A percentile compares a stretch with the other conserved stretches of the same genome.
These are phyloP conservation scores for Aethionema arabicum DNA, from an alignment of 345 rosid species.

Conservation along the genomic window DNA sequence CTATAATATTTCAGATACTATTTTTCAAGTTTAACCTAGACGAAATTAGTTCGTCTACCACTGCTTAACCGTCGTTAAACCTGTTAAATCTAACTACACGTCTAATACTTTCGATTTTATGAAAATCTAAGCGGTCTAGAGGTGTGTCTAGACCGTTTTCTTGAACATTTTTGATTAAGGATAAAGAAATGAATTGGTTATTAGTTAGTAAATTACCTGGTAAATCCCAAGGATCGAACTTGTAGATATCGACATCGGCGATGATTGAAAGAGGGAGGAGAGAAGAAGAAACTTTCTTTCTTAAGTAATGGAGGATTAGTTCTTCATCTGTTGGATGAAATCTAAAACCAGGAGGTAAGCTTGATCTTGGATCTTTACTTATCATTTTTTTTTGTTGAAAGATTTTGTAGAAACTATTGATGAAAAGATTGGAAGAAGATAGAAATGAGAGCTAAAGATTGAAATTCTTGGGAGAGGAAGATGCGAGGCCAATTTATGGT, in stretches of 20 bases:
- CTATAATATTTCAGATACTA: no score
- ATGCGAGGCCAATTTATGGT: conserved; percentile 58
- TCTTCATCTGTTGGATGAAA: conserved; percentile 99
- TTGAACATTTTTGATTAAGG: neutral
- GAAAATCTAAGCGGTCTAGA: no score
- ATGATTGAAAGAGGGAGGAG: conserved; percentile 80
- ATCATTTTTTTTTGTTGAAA: conserved; percentile 24
- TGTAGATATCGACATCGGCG: conserved; percentile 92
- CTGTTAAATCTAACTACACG: no score
- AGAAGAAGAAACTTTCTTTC: conserved; percentile 57
- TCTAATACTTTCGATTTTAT: no score
- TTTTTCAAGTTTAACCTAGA: no score
- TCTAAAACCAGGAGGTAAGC: conserved; percentile 92
- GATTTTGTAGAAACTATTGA: neutral
- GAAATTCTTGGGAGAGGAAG: conserved; percentile 65
- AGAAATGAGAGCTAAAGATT: conserved; percentile 40
- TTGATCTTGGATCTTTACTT: conserved; percentile 67
- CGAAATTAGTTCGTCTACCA: no score
- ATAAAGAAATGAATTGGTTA: no score
- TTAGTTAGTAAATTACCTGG: conserved; percentile 51
- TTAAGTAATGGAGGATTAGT: conserved; percentile 88
- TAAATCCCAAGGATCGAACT: conserved; percentile 93
- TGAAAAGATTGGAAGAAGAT: conserved; percentile 7
- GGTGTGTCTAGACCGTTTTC: no score
- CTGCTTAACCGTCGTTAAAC: no score